Evolutionary conservation across 139 green algal species (phyloP).

Genomic region (Nannochloris sp.): DNA sequence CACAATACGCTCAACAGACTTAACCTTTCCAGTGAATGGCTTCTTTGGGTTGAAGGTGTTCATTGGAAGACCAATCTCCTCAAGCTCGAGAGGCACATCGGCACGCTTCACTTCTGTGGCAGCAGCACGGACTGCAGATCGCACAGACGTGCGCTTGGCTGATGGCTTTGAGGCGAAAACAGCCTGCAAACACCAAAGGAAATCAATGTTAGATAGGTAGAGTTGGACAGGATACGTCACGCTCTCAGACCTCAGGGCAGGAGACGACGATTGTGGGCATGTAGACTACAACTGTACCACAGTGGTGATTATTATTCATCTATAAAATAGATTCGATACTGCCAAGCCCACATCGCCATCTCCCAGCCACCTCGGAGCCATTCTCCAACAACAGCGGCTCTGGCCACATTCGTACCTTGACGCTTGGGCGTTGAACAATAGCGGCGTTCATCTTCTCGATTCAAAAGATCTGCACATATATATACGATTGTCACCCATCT

Average conservation of each 20-base stretch:
- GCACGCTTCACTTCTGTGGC: slow-evolving; percentile 13
- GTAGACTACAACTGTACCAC: too few species aligned
- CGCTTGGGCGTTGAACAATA: slow-evolving; percentile 21
- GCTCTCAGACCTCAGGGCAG: too few species aligned
- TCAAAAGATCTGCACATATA: slow-evolving; percentile 6
- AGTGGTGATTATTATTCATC: too few species aligned
- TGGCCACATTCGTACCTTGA: slow-evolving; percentile 7
- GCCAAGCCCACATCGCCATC: too few species aligned
- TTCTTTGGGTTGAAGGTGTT: slow-evolving; percentile 76
- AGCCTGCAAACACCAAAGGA: too few species aligned
- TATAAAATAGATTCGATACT: too few species aligned
- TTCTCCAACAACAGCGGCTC: slow-evolving; percentile 7
- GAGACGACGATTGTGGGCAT: too few species aligned
- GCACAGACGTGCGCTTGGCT: too few species aligned
- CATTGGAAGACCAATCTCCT: slow-evolving; percentile 72
- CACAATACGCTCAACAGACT: slow-evolving; percentile 88
- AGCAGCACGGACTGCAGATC: not conserved
- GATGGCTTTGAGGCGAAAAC: too few species aligned
- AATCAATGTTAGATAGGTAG: too few species aligned
- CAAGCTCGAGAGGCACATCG: slow-evolving; percentile 55
- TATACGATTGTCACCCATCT: too few species aligned
- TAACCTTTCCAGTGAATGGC: slow-evolving; percentile 51
- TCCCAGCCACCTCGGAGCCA: not conserved
- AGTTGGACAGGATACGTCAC: too few species aligned
- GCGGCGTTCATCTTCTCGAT: slow-evolving; percentile 37